phyloP scores from a whole-genome alignment of 2,329 filamentous ascomycete species.

The Phialemoniopsis sp. region DNA sequence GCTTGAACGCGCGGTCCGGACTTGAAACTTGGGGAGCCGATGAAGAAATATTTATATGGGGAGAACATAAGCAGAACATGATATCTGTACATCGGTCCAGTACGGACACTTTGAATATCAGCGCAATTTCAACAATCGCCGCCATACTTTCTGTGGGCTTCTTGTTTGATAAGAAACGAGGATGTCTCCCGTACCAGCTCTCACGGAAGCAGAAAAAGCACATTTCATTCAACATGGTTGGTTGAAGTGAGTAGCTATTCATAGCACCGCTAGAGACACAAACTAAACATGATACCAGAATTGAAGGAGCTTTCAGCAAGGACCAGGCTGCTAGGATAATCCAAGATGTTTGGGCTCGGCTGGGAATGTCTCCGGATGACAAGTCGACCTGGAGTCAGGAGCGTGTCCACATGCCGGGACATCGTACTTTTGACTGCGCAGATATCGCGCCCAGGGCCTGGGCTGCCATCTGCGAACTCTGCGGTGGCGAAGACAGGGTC shows the following conservation, averaged over 20 bases:
- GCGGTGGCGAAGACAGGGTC: constrained; percentile 57
- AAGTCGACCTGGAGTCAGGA: constrained; percentile 61
- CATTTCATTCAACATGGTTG: constrained; percentile 35
- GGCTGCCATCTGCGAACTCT: constrained; percentile 61
- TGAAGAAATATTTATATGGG: too few species aligned
- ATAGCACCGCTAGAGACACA: background rate
- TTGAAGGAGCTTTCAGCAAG: constrained; percentile 28
- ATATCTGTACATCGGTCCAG: too few species aligned
- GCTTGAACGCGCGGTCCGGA: too few species aligned
- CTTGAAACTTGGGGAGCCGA: too few species aligned
- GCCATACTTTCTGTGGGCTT: too few species aligned
- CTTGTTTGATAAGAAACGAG: too few species aligned
- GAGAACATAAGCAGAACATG: too few species aligned
- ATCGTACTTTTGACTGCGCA: constrained; percentile 47
- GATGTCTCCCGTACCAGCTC: constrained; percentile 10
- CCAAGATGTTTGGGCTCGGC: constrained; percentile 55
- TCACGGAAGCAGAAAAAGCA: constrained; percentile 33
- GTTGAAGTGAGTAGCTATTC: constrained; percentile 22
- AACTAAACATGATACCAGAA: constrained; percentile 17
- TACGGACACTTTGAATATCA: too few species aligned
- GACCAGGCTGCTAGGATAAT: constrained; percentile 29
- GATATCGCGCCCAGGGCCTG: constrained; percentile 62
- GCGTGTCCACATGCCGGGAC: constrained; percentile 61
- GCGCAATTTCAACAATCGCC: too few species aligned
- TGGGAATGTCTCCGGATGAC: constrained; percentile 61